A percentile compares a stretch with the other conserved stretches of the same genome.
These are phyloP conservation scores for Candida quercuum DNA, from an alignment of 805 yeast genomes.

Conservation along the genomic window DNA sequence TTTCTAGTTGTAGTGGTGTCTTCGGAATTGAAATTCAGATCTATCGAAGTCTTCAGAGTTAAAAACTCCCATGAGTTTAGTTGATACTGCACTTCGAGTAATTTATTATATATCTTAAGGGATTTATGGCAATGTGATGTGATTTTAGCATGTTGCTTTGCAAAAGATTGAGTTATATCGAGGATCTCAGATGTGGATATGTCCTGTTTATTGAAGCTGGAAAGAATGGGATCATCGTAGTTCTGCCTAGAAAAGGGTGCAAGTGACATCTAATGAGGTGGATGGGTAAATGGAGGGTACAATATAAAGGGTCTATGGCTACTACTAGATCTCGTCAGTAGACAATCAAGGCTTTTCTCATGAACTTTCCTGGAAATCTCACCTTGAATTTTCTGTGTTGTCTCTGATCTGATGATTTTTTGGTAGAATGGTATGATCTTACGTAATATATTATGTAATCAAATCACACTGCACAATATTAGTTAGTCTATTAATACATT, in stretches of 20 bases:
- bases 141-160: constrained; percentile 12
- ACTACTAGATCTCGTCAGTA: too few relatives aligned
- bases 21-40: constrained; percentile 21
- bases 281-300: neutral
- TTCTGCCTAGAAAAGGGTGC: neutral
- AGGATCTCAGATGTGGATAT: constrained; percentile 5
- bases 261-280: neutral
- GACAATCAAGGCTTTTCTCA: too few relatives aligned
- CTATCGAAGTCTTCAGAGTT: constrained; percentile 23
- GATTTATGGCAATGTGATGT: constrained; percentile 23
- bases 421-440: neutral
- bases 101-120: constrained; percentile 22
- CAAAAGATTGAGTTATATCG: constrained; percentile 9
- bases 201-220: constrained; percentile 1
- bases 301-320: too few relatives aligned
- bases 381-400: neutral
- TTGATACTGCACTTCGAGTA: constrained; percentile 22
- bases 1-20: constrained; percentile 17
- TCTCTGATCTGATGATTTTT: neutral
- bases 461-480: constrained; percentile 2
- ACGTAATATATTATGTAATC: neutral
- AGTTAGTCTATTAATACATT: neutral
- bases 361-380: too few relatives aligned
- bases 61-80: constrained; percentile 30
- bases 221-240: constrained; percentile 17